These are phyloP conservation scores for Fusarium sp. DNA, from an alignment of 2,329 filamentous ascomycete species.

Conservation along the genomic window DNA sequence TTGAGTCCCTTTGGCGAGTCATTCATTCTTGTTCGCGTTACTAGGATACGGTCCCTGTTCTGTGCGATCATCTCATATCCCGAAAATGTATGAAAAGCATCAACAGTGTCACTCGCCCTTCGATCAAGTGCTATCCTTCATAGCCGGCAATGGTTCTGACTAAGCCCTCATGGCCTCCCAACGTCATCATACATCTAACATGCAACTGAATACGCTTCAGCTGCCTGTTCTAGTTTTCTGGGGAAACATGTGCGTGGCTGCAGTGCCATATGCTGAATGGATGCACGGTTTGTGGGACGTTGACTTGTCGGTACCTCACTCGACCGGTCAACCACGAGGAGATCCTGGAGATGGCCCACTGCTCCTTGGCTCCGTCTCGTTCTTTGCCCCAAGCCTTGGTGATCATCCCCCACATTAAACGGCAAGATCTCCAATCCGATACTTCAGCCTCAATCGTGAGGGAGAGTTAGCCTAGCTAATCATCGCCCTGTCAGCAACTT, in stretches of 20 bases:
- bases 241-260: slow-evolving; percentile 42
- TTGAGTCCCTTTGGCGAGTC: slow-evolving; percentile 5
- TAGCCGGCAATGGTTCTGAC: slow-evolving; percentile 20
- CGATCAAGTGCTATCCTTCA: background rate
- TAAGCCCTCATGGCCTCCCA: slow-evolving; percentile 22
- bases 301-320: slow-evolving; percentile 31
- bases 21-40: slow-evolving; percentile 1
- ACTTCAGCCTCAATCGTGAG: slow-evolving; percentile 43
- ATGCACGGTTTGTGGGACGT: slow-evolving; percentile 42
- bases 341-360: slow-evolving; percentile 41
- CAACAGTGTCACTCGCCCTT: slow-evolving; percentile 1
- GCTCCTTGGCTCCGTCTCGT: slow-evolving; percentile 17
- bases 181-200: slow-evolving; percentile 43
- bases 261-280: slow-evolving; percentile 37
- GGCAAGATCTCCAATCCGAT: slow-evolving; percentile 28
- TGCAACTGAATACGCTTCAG: slow-evolving; percentile 38
- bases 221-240: slow-evolving; percentile 45
- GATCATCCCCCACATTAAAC: slow-evolving; percentile 45
- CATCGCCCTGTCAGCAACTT: slow-evolving; percentile 6
- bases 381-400: slow-evolving; percentile 23
- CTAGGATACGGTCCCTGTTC: slow-evolving; percentile 3
- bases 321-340: slow-evolving; percentile 36
- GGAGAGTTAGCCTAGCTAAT: slow-evolving; percentile 15
- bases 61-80: background rate
- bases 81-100: background rate